These are phyloP conservation scores for Actinomortierella ambigua DNA, from an alignment of 371 early-diverging fungal species.

Conservation along the genomic window DNA sequence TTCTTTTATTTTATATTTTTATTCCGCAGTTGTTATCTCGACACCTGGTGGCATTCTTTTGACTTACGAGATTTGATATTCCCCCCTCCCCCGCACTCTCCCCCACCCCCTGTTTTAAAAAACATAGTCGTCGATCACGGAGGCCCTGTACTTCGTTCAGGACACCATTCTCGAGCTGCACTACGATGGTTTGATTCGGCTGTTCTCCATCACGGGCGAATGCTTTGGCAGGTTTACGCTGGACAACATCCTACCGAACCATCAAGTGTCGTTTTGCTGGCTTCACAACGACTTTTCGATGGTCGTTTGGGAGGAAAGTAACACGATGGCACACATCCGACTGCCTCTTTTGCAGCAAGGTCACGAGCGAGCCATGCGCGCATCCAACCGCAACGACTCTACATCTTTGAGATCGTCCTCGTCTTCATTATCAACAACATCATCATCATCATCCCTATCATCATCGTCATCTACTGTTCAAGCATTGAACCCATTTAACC, in stretches of 20 bases:
- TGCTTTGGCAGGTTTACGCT: conserved; percentile 43
- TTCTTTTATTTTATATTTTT: neutral
- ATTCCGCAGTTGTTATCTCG: neutral
- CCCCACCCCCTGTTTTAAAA: too few species aligned
- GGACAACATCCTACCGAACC: conserved; percentile 38
- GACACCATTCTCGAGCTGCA: conserved; percentile 43
- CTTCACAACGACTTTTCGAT: conserved; percentile 44
- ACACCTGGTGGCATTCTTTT: neutral
- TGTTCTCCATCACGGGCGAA: conserved; percentile 41
- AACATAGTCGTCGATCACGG: conserved; percentile 27
- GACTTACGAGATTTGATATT: neutral
- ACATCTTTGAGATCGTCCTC: conserved; percentile 1
- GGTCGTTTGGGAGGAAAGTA: conserved; percentile 44
- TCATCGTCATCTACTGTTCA: neutral
- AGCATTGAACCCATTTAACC: neutral
- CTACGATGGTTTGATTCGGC: conserved; percentile 36
- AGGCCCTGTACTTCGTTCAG: conserved; percentile 34
- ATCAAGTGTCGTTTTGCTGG: conserved; percentile 46
- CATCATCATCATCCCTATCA: neutral
- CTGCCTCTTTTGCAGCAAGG: conserved; percentile 23
- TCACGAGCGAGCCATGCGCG: too few species aligned
- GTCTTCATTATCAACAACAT: neutral
- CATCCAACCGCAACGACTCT: too few species aligned
- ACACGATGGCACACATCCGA: conserved; percentile 47
- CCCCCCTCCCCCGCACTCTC: neutral